Conservation (phyloP, 2,329 filamentous ascomycete genomes). For the Scedosporium dehoogii region DNA sequence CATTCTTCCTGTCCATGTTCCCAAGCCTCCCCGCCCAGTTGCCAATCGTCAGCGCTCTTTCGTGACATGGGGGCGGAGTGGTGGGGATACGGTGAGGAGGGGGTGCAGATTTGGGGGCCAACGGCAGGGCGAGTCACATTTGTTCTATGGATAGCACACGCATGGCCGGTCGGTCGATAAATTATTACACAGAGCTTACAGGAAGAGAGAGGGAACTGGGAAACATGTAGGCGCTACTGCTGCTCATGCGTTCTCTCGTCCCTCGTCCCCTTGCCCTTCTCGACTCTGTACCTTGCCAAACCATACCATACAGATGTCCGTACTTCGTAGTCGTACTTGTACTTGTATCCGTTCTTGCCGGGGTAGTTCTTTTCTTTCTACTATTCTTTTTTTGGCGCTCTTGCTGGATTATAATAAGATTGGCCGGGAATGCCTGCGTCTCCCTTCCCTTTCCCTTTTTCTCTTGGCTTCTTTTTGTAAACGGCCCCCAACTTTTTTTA, state of each 20-base stretch:
- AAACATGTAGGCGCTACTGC: too few relatives aligned
- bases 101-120: not conserved
- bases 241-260: too few relatives aligned
- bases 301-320: too few relatives aligned
- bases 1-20: too few relatives aligned
- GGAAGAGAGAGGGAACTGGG: too few relatives aligned
- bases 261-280: too few relatives aligned
- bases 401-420: too few relatives aligned
- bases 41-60: not conserved
- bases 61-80: not conserved
- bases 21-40: not conserved
- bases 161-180: too few relatives aligned
- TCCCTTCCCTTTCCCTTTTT: too few relatives aligned
- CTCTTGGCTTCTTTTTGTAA: not conserved
- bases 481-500: not conserved
- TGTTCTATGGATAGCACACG: not conserved
- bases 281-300: not conserved
- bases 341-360: not conserved
- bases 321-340: too few relatives aligned
- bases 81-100: not conserved
- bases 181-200: too few relatives aligned
- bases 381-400: not conserved
- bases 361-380: not conserved
- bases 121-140: not conserved
- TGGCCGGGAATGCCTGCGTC: not conserved